Percentiles rank a stretch among this genome's conserved stretches.
phyloP scores from a whole-genome alignment of 441 rosid genomes.

The Croton laevigatus region DNA sequence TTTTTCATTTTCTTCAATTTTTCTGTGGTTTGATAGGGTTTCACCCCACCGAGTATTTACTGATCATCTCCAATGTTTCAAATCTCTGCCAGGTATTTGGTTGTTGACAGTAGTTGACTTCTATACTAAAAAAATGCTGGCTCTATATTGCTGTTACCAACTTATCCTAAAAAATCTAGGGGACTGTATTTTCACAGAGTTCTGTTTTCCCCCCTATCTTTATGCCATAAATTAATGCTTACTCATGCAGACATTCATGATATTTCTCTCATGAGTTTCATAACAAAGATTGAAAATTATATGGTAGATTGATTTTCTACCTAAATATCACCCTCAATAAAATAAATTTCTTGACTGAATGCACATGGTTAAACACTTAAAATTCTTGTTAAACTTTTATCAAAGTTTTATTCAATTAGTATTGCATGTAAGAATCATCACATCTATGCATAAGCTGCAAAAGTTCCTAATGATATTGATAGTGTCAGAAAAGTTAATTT shows the following conservation, averaged over 20 bases:
- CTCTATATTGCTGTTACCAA: background rate
- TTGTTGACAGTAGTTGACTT: background rate
- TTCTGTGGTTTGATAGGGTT: conserved; percentile 43
- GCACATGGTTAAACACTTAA: background rate
- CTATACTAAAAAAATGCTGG: conserved; percentile 1
- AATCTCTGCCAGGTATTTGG: conserved; percentile 70
- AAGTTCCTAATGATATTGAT: background rate
- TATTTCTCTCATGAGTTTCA: background rate
- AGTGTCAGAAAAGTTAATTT: background rate
- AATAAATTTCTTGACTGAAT: background rate
- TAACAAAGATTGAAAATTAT: background rate
- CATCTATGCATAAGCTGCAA: background rate
- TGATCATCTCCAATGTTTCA: conserved; percentile 55
- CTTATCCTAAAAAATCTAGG: background rate
- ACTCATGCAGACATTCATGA: too few relatives aligned
- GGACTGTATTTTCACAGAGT: background rate
- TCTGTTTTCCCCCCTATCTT: background rate
- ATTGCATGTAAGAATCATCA: conserved; percentile 1
- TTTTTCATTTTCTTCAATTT: conserved; percentile 5
- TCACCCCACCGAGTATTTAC: conserved; percentile 37
- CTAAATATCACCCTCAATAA: background rate
- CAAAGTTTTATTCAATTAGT: background rate
- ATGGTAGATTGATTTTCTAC: background rate
- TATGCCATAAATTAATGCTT: background rate
- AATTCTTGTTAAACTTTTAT: background rate